Base-by-base conservation (phyloP, 306 rosid species). In the Albizia julibrissin region DNA sequence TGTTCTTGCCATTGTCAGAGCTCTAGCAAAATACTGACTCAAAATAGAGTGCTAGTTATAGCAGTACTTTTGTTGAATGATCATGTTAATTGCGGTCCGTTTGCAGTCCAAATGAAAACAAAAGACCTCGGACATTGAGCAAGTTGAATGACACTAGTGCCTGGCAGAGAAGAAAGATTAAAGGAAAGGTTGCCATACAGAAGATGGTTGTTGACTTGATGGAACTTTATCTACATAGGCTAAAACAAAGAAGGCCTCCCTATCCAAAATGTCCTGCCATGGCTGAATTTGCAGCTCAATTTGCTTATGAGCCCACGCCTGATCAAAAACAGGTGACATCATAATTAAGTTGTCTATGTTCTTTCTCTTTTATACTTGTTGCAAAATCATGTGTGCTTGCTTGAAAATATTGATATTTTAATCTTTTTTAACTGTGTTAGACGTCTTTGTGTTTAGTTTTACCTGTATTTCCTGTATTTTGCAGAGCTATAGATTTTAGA, bases 161-260 rank as follows among this genome's bases (percentile, higher is more conserved):
- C 5, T 95, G 99, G 99, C 97, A 95, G 89, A 91, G 77, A 78
- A 86, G 94, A 81, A 95, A 89, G 89, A 85, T 74, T 62, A 93
- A 93, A 79, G 98, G 99, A 79, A 95, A 91, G 88, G 89, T 95
- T 37, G 98, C 98, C 5, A 92, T 93, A 83, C 99, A 95, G 91
- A 93, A 93, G 84, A 95, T 95, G 99, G 97, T 95, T 80, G 98
- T 95, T 82, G 98, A 92, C 79, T 88, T 95, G 93, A 92, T 95
- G 99, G 99, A 93, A 82, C 87, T 95, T 72, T 95, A 95, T 86
- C 82, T 95, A 6, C 98, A 92, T 69, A 89, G 99, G 87, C 90
- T 95, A 78, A 93, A 91, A 85, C 99, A 93, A 89, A 90, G 82
- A 86, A 89, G 99, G 78, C 91, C 90, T 24, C 92, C 97, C 9